Conservation (phyloP, 1,284 basidiomycete species). For the Abortiporus biennis region DNA sequence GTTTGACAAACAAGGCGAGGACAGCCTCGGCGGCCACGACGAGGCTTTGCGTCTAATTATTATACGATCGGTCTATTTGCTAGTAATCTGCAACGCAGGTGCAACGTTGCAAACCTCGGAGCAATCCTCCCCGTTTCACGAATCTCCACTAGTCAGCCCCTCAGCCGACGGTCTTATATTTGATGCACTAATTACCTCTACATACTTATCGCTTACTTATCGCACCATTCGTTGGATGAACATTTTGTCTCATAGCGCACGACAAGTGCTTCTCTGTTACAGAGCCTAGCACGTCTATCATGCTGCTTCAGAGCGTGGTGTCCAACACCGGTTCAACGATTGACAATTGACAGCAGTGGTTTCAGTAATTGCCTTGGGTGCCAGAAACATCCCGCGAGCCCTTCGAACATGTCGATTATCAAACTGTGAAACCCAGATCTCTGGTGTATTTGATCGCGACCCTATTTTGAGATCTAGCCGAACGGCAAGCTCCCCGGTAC, state of each 20-base stretch:
- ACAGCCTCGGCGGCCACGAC: background rate
- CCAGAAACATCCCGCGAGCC: background rate
- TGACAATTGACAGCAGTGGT: background rate
- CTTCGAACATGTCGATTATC: background rate
- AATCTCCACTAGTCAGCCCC: background rate
- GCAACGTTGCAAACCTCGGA: background rate
- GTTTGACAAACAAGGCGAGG: background rate
- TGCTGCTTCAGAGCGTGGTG: background rate
- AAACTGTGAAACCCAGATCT: background rate
- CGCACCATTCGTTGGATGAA: background rate
- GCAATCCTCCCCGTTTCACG: background rate
- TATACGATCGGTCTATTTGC: background rate
- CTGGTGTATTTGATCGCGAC: constrained; percentile 2
- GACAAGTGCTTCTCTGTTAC: background rate
- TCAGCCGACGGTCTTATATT: background rate
- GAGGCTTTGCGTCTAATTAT: background rate
- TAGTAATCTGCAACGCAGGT: background rate
- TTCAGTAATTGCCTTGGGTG: background rate
- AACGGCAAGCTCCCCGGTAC: constrained; percentile 6
- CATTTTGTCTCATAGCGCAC: background rate
- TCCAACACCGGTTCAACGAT: background rate
- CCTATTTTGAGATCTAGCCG: constrained; percentile 3
- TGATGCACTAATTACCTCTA: background rate
- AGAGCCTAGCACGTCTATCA: background rate
- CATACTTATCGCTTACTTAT: background rate